phyloP scores from a whole-genome alignment of 2,329 filamentous ascomycete genomes.

The Scedosporium minutisporum region DNA sequence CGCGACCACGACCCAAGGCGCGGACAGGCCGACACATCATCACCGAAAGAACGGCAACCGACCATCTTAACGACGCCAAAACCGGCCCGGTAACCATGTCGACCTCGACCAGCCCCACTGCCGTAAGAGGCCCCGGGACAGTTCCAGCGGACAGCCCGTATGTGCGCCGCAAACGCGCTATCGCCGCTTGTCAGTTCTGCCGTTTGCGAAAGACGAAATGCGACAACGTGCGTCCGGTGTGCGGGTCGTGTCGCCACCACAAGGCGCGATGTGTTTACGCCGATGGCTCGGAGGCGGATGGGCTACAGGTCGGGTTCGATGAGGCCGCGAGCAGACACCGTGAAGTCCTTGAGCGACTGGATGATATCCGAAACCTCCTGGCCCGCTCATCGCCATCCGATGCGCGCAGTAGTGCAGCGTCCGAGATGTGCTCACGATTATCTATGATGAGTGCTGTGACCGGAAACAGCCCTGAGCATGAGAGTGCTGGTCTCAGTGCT shows the following conservation, averaged over 20 bases:
- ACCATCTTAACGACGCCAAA: not conserved
- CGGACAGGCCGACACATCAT: not conserved
- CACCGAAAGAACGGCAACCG: not conserved
- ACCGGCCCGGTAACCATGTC: not conserved
- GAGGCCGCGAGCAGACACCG: conserved; percentile 4
- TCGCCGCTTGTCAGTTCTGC: conserved; percentile 21
- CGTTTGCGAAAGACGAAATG: conserved; percentile 21
- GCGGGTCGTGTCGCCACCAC: conserved; percentile 18
- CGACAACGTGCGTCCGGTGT: conserved; percentile 20
- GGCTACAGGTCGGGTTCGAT: not conserved
- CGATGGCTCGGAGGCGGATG: conserved; percentile 2
- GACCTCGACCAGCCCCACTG: not conserved
- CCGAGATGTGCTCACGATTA: not conserved
- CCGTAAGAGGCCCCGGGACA: not conserved
- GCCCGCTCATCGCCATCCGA: not conserved
- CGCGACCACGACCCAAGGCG: not conserved
- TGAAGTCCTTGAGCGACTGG: conserved; percentile 4
- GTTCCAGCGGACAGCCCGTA: not conserved
- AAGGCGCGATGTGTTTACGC: conserved; percentile 18
- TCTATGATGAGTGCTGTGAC: not conserved
- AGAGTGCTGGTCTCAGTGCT: not conserved
- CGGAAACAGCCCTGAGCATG: not conserved
- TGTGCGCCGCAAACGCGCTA: conserved; percentile 16
- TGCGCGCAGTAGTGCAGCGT: not conserved
- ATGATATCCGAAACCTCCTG: conserved; percentile 4